Base-by-base conservation (phyloP, 495 filamentous ascomycete genomes). In the Elaphomyces granulatus region DNA sequence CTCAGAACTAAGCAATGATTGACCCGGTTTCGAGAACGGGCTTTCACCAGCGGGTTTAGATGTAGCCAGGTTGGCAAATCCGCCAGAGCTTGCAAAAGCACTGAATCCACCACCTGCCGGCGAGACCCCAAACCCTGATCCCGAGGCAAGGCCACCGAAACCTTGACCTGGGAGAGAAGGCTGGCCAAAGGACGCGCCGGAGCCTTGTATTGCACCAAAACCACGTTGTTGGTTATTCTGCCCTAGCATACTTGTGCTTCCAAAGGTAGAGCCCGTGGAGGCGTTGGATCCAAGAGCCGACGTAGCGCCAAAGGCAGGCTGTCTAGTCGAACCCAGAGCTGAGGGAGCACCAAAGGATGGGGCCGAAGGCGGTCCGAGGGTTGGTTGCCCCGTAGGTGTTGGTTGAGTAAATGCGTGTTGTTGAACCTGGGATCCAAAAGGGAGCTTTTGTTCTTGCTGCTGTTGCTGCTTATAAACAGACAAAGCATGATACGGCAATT, bases 401-500 rank as follows among this genome's bases (percentile, higher is more conserved):
- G 56, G 46, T 40, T 56, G 51, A 12, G 53, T 50, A 30, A 61
- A 59, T 19, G 38, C 21, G 26, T 38, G 34, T 2, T 37, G 34
- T n/a, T 19, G 30, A 8, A 52, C 39, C 26, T 58, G 47, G 9
- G 48, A 41, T 37, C 59, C 66, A 40, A 71, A 64, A 20, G 56
- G 21, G 14, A 59, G 48, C 15, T 48, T 47, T 14, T 64, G 45
- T 46, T 48, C 47, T 39, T 54, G 53, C 40, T 50, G 44, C 42
- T 52, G 61, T 43, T 30, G 59, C 47, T 43, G 61, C 42, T 34
- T 59, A 46, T 62, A 59, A 34, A 56, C 56, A 41, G 67, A 64
- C 35, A 94, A 63, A 2, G 80, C 80, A 15, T 77, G 68, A 54
- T 90, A 96, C 0, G 74, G 70, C 9, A 74, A 71, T 0, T 76